These are phyloP conservation scores for Lepiota brunneoincarnata DNA, from an alignment of 768 basidiomycete genomes.

Conservation along the genomic window DNA sequence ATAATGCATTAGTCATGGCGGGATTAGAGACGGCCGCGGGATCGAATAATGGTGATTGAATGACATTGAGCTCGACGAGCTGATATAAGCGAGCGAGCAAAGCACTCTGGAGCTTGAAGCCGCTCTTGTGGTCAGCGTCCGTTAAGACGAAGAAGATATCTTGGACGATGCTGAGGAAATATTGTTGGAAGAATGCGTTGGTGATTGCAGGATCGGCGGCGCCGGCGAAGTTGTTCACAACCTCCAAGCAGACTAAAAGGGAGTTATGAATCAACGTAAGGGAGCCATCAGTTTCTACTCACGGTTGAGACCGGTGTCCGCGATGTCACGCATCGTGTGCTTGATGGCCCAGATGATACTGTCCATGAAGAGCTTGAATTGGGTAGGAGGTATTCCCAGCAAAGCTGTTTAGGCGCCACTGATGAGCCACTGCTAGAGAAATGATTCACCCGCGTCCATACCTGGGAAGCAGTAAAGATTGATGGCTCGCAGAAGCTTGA, in stretches of 20 bases:
- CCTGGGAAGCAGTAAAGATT: slow-evolving; percentile 95
- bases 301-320: slow-evolving; percentile 85
- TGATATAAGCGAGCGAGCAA: slow-evolving; percentile 94
- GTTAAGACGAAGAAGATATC: slow-evolving; percentile 98
- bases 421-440: slow-evolving; percentile 6
- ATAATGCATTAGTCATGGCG: slow-evolving; percentile 71
- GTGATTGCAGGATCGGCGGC: slow-evolving; percentile 72
- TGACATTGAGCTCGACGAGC: slow-evolving; percentile 74
- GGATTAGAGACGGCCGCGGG: slow-evolving; percentile 68
- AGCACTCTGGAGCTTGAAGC: slow-evolving; percentile 92
- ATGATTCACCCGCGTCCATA: slow-evolving; percentile 29
- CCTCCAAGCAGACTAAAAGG: slow-evolving; percentile 78
- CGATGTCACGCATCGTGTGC: slow-evolving; percentile 98
- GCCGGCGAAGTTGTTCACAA: slow-evolving; percentile 90
- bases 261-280: slow-evolving; percentile 6
- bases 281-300: slow-evolving; percentile 23
- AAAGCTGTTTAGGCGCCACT: slow-evolving; percentile 49
- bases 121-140: slow-evolving; percentile 98
- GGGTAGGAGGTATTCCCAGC: slow-evolving; percentile 79
- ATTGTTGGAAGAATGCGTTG: slow-evolving; percentile 95
- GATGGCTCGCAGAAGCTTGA: slow-evolving; percentile 90
- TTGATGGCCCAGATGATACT: slow-evolving; percentile 99
- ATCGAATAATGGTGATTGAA: slow-evolving; percentile 85
- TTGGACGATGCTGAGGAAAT: slow-evolving; percentile 89
- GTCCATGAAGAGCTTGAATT: slow-evolving; percentile 98